Base-by-base conservation (phyloP, 208 protist species). In the Acanthamoeba royreba region DNA sequence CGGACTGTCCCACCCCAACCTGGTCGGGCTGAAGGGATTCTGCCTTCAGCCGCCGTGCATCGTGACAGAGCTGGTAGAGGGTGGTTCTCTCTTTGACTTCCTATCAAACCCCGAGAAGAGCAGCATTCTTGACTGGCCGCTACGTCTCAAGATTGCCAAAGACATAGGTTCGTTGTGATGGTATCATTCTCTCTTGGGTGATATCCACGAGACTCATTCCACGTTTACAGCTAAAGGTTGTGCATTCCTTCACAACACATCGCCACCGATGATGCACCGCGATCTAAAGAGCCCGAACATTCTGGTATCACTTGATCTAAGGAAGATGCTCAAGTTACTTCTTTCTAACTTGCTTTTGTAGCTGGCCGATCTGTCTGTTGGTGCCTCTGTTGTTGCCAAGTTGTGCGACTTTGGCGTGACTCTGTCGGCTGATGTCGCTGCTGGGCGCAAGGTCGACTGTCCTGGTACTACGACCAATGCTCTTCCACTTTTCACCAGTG, bases 101-200 rank as follows among this genome's bases (percentile, higher is more conserved):
- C 46, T 91, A 1, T n/a, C 46, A 46, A 33, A 91, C 13, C 53
- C 49, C 5, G 15, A 2, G 9, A 2, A 19, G 0, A 87, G 49
- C 11, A 0, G 22, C 0, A n/a, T 40, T 0, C 79, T 87, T 42
- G 85, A 91, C 40, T 91, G 85, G 85, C 33, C 49, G 25, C 52
- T 91, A 0, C 85, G 85, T 1, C 58, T 91, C 38, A 91, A 91
- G 38, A 91, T 91, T 33, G 85, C 85, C 33, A 91, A 91, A 45
- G 85, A 91, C 85, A 91, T 91, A 25, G 77, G 77, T 55, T 45
- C 4, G 69, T 17, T 19, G 53, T 28, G n/a, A 28, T 61, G 53
- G 19, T 61, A n/a, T n/a, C n/a, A n/a, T n/a, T 61, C 53, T 61
- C 22, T n/a, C 53, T n/a, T 61, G 7, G 33, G 9, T 83, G 8